phyloP scores from a whole-genome alignment of 208 protist genomes.

The Lotmaria passim region DNA sequence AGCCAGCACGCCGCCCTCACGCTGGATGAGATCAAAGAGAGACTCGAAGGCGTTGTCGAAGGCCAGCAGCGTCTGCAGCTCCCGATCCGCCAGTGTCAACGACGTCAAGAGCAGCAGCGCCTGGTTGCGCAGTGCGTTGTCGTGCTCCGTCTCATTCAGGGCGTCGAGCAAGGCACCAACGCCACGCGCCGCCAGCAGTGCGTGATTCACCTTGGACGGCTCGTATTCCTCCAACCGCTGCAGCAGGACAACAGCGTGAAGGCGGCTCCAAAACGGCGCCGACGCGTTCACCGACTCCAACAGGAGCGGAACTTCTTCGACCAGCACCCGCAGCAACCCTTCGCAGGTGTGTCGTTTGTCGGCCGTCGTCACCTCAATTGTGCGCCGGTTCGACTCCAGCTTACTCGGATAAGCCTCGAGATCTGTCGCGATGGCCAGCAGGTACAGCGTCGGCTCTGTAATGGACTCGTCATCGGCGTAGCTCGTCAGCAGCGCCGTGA shows the following conservation, averaged over 20 bases:
- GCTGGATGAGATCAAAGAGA: constrained; percentile 63
- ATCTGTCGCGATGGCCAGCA: constrained; percentile 66
- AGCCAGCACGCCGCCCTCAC: constrained; percentile 54
- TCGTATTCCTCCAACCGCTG: constrained; percentile 73
- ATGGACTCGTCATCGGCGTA: constrained; percentile 40
- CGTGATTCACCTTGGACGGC: constrained; percentile 47
- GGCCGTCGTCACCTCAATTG: constrained; percentile 22
- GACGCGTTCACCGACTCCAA: constrained; percentile 40
- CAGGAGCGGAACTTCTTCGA: constrained; percentile 54
- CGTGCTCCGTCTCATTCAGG: constrained; percentile 55
- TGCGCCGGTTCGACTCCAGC: constrained; percentile 22
- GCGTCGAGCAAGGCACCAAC: constrained; percentile 64
- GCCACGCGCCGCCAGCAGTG: constrained; percentile 65
- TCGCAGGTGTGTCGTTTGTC: constrained; percentile 58
- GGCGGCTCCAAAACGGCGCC: constrained; percentile 50
- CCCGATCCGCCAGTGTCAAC: constrained; percentile 66
- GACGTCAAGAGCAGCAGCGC: constrained; percentile 66
- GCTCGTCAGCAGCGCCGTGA: constrained; percentile 47
- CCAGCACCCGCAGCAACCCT: constrained; percentile 53
- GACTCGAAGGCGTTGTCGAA: constrained; percentile 85
- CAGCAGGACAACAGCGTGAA: constrained; percentile 69
- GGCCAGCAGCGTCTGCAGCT: constrained; percentile 82
- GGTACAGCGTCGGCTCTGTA: constrained; percentile 40
- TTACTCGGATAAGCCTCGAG: constrained; percentile 47
- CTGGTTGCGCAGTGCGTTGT: constrained; percentile 49